A percentile compares a stretch with the other conserved stretches of the same genome.
phyloP scores from a whole-genome alignment of 164 flowering plant genomes.

The Chimonanthus salicifolius region DNA sequence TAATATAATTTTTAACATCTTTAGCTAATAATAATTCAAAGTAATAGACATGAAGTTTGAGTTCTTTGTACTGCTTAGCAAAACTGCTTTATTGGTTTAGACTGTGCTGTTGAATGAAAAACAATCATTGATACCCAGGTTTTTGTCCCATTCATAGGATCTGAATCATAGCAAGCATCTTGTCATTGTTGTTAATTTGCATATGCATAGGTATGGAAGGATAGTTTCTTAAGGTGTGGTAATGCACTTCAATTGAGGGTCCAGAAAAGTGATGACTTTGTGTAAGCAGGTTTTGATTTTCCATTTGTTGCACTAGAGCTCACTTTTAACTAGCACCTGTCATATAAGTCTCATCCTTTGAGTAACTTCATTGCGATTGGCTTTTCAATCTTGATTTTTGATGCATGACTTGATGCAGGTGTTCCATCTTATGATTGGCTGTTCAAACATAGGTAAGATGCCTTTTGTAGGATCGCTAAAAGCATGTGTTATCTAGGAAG shows the following conservation, averaged over 20 bases:
- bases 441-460: conserved; percentile 60
- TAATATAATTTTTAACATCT: too few relatives aligned
- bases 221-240: neutral
- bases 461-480: neutral
- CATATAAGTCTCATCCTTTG: neutral
- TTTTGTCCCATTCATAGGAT: too few relatives aligned
- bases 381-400: neutral
- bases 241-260: neutral
- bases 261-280: neutral
- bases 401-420: conserved; percentile 52
- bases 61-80: too few relatives aligned
- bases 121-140: too few relatives aligned
- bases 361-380: neutral
- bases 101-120: too few relatives aligned
- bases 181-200: neutral
- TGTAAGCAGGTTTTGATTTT: neutral
- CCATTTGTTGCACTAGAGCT: neutral
- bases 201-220: too few relatives aligned
- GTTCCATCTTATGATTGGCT: conserved; percentile 78
- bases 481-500: neutral
- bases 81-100: too few relatives aligned
- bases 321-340: neutral
- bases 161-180: too few relatives aligned
- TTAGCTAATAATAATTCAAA: too few relatives aligned
- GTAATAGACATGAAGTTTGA: too few relatives aligned